phyloP scores from a whole-genome alignment of 2,329 filamentous ascomycete species.

The Fusarium protoensiforme region DNA sequence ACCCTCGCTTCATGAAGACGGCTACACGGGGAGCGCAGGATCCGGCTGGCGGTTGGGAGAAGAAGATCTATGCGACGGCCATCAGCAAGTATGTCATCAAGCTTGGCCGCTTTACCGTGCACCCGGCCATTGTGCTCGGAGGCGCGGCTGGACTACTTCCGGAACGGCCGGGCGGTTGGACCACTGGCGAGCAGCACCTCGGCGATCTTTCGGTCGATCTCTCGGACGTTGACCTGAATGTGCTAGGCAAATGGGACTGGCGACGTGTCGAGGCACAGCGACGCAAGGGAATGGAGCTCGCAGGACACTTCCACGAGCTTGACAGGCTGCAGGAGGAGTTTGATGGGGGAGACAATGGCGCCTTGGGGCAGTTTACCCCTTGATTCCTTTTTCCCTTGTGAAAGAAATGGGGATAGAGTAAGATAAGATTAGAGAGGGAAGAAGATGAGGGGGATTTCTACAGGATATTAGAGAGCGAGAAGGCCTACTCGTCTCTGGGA shows the following conservation, averaged over 20 bases:
- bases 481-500: not conserved
- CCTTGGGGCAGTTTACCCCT: conserved; percentile 61
- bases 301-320: conserved; percentile 65
- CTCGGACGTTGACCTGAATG: conserved; percentile 48
- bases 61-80: conserved; percentile 76
- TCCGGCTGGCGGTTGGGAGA: conserved; percentile 61
- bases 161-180: conserved; percentile 74
- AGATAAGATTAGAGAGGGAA: not conserved
- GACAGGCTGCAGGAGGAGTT: conserved; percentile 65
- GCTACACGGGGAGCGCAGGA: conserved; percentile 53
- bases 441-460: not conserved
- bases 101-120: conserved; percentile 82
- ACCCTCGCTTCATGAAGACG: conserved; percentile 56
- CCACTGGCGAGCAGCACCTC: conserved; percentile 56
- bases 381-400: conserved; percentile 41
- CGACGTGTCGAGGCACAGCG: conserved; percentile 65
- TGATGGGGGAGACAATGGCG: conserved; percentile 63
- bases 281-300: conserved; percentile 65
- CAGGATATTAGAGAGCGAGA: not conserved
- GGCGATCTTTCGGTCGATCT: conserved; percentile 53
- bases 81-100: conserved; percentile 87
- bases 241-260: conserved; percentile 66
- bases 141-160: conserved; percentile 78
- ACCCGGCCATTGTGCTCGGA: conserved; percentile 80
- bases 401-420: not conserved